phyloP scores from a whole-genome alignment of 169 alveolate genomes.

The Cryptosporidium ubiquitum region DNA sequence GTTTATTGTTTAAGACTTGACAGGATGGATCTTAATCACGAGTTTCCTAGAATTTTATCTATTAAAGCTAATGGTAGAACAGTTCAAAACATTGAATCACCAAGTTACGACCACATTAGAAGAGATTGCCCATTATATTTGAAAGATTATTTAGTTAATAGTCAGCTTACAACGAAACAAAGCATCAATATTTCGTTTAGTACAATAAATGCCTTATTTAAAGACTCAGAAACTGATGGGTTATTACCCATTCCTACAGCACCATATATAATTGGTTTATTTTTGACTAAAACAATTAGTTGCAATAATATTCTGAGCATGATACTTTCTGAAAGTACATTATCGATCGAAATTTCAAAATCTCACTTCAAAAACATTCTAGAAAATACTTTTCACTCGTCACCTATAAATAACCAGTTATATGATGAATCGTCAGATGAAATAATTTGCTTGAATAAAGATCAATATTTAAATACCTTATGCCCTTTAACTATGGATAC shows the following conservation, averaged over 20 bases:
- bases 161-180: not conserved
- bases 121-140: conserved; percentile 63
- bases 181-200: conserved; percentile 41
- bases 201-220: conserved; percentile 49
- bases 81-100: conserved; percentile 63
- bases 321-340: conserved; percentile 17
- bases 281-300: conserved; percentile 17
- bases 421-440: conserved; percentile 52
- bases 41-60: conserved; percentile 38
- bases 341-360: conserved; percentile 24
- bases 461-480: conserved; percentile 35
- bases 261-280: conserved; percentile 64
- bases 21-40: conserved; percentile 65
- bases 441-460: conserved; percentile 50
- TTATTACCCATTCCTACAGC: conserved; percentile 61
- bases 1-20: conserved; percentile 68
- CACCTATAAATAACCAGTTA: not conserved
- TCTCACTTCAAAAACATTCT: conserved; percentile 23
- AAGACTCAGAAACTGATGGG: not conserved
- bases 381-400: not conserved
- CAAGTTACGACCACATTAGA: conserved; percentile 68
- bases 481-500: conserved; percentile 77
- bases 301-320: conserved; percentile 5
- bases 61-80: conserved; percentile 22
- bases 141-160: not conserved